Evolutionary conservation across 148 eudicot species (phyloP).

Genomic region (Hydrangea macrophylla): DNA sequence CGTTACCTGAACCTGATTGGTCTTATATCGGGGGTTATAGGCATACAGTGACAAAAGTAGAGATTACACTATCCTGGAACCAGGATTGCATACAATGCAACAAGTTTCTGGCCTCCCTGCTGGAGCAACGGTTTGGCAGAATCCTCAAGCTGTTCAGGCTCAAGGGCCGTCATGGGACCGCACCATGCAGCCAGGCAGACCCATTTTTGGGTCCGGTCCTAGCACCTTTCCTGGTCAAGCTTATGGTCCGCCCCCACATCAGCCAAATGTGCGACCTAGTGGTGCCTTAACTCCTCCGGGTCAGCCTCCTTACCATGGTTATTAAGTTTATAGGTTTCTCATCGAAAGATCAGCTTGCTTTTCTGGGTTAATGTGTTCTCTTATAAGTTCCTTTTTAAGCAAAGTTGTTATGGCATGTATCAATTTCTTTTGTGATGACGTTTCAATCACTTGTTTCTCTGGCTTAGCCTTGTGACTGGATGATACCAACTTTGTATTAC

Average conservation of each 20-base stretch:
- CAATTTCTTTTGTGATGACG: not conserved
- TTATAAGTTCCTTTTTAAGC: not conserved
- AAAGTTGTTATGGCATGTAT: not conserved
- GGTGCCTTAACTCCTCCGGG: conserved; percentile 26
- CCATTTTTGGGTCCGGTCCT: conserved; percentile 35
- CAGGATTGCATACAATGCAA: conserved; percentile 27
- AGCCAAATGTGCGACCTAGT: conserved; percentile 28
- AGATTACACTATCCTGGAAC: conserved; percentile 57
- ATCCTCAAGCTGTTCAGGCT: conserved; percentile 31
- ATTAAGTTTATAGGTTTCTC: conserved; percentile 8
- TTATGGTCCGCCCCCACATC: conserved; percentile 23
- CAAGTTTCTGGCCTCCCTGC: conserved; percentile 30
- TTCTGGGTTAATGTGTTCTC: not conserved
- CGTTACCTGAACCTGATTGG: conserved; percentile 10
- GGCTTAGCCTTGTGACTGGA: not conserved
- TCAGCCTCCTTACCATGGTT: conserved; percentile 41
- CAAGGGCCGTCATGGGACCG: conserved; percentile 43
- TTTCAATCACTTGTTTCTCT: not conserved
- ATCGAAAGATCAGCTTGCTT: not conserved
- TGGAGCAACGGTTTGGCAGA: conserved; percentile 42
- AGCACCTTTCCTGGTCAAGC: conserved; percentile 46
- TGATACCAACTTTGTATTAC: conserved; percentile 4
- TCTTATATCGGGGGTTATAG: conserved; percentile 20
- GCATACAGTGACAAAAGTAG: conserved; percentile 73
- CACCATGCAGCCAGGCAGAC: conserved; percentile 28